Evolutionary conservation across 768 basidiomycete species (phyloP), one percentile per base, ranked within the genome.

Genomic region (Russula vinacea): DNA sequence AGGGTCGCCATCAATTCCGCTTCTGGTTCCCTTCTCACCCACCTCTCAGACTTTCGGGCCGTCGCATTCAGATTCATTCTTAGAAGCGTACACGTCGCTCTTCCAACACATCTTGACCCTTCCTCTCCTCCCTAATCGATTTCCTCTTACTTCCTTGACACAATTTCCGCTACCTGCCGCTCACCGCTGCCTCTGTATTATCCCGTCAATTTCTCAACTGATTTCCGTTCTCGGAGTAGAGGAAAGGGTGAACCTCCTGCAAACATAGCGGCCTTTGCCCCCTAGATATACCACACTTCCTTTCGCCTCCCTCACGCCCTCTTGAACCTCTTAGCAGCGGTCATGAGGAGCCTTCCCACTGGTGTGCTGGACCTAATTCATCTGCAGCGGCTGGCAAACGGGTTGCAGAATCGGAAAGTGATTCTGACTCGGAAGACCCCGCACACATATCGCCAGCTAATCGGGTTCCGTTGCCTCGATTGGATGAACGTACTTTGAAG

Each of bases 111-210:
- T 65, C 3, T 52, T 69, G 8, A 54, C 68, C 1, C 78, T 95
- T 50, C 89, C 90, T 0, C 76, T 92, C 0, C 80, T 98, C 0
- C 92, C 92, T 1, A 88, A 90, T 73, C 88, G 85, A 9, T 77
- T 89, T 52, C 88, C 84, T 40, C 77, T 86, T 24, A 73, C 76
- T 0, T 80, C 84, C 24, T 80, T 96, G 40, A 84, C 85, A 4
- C 74, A 80, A 26, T 77, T 98, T 85, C 88, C 17, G 78, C 84
- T 17, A 80, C 11, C 77, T 95, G 14, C 91, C 92, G 1, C 77
- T 86, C 22, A 72, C 76, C 14, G 74, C 76, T 13, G 60, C 81
- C 26, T 68, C 75, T 61, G 64, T 73, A 22, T 62, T 80, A 58
- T 73, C 70, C 72, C 72, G 45, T 66, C 53, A 44, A 72, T 56